Evolutionary conservation across 2,329 filamentous ascomycete genomes (phyloP).

Genomic region (Orbilia brochopaga): DNA sequence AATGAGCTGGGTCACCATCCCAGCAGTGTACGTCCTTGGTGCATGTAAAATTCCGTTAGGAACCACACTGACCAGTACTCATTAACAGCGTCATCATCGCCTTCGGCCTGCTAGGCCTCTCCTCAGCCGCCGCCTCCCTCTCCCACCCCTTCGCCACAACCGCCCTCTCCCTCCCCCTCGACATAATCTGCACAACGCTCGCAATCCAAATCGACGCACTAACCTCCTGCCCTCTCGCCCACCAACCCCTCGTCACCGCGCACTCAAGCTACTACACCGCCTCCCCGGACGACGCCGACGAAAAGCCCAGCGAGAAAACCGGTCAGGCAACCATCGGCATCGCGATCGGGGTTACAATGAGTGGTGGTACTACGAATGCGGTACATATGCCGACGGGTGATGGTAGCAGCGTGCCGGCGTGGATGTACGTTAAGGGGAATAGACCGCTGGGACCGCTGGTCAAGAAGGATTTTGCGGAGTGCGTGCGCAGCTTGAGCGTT

Average conservation of each 20-base stretch:
- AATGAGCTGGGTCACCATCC: slow-evolving; percentile 77
- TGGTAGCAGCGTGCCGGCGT: slow-evolving; percentile 10
- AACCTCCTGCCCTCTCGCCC: slow-evolving; percentile 26
- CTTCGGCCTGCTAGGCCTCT: slow-evolving; percentile 45
- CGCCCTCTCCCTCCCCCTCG: slow-evolving; percentile 33
- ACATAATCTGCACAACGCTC: slow-evolving; percentile 38
- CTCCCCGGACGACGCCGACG: not conserved
- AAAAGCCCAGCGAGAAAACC: not conserved
- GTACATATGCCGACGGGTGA: not conserved
- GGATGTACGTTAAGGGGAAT: slow-evolving; percentile 50
- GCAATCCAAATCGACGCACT: slow-evolving; percentile 48
- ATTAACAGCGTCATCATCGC: slow-evolving; percentile 17
- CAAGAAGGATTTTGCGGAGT: slow-evolving; percentile 50
- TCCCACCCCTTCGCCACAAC: slow-evolving; percentile 28
- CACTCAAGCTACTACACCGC: slow-evolving; percentile 30
- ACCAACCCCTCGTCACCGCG: slow-evolving; percentile 17
- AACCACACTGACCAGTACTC: too few species aligned
- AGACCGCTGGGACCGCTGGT: slow-evolving; percentile 44
- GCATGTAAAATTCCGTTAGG: too few species aligned
- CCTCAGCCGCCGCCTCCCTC: slow-evolving; percentile 24
- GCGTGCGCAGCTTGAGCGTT: slow-evolving; percentile 46
- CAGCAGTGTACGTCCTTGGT: slow-evolving; percentile 62
- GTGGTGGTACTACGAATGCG: too few species aligned
- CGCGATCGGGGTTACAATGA: slow-evolving; percentile 26
- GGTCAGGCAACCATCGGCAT: not conserved